phyloP scores from a whole-genome alignment of 805 yeast species.

The Yamadazyma philogaea region DNA sequence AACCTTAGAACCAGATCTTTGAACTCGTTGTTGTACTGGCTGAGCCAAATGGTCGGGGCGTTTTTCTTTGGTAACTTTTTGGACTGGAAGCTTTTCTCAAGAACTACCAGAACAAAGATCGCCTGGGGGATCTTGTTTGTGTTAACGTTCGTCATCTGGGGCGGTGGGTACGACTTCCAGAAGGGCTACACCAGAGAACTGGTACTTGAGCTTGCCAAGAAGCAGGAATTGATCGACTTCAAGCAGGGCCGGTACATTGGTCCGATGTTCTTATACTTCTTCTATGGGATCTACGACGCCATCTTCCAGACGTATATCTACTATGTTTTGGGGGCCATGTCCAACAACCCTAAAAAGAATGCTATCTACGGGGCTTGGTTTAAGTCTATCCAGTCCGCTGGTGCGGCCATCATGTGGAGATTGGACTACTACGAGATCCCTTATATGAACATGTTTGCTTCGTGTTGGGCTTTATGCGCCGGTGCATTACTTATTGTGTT shows the following conservation, averaged over 20 bases:
- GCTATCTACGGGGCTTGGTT: constrained; percentile 60
- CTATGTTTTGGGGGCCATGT: constrained; percentile 58
- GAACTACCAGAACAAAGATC: constrained; percentile 46
- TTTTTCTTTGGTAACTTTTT: constrained; percentile 45
- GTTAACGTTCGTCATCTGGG: constrained; percentile 51
- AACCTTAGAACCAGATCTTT: constrained; percentile 59
- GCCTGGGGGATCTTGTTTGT: constrained; percentile 43
- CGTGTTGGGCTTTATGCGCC: constrained; percentile 50
- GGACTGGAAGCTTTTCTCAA: constrained; percentile 40
- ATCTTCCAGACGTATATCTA: constrained; percentile 56
- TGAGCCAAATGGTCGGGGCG: constrained; percentile 59
- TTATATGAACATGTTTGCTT: constrained; percentile 41
- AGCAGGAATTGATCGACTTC: constrained; percentile 39
- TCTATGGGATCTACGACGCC: constrained; percentile 60
- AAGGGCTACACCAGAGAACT: constrained; percentile 35
- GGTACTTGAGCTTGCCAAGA: constrained; percentile 11
- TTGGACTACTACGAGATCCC: constrained; percentile 41
- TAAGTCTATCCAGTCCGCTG: constrained; percentile 63
- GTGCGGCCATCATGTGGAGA: constrained; percentile 61
- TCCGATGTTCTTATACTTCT: constrained; percentile 59
- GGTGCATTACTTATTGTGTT: constrained; percentile 48
- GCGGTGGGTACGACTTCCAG: constrained; percentile 55
- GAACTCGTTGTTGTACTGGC: constrained; percentile 60
- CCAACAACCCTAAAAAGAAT: constrained; percentile 54
- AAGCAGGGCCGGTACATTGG: constrained; percentile 49